Evolutionary conservation across 164 flowering plant species (phyloP), one percentile per base, ranked within the genome.

Genomic region (Santalum album): DNA sequence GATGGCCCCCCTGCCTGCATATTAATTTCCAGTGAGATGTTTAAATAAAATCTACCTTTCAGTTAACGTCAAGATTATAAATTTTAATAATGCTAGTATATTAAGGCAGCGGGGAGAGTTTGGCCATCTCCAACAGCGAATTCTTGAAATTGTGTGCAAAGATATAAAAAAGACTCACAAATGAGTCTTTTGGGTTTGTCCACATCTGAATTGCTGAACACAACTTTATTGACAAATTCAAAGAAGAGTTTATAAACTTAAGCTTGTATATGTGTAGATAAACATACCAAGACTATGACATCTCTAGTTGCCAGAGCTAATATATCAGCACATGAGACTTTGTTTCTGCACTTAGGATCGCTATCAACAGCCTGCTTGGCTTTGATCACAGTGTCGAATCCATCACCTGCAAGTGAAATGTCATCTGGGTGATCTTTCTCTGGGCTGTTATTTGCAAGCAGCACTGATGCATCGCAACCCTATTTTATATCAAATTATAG

Each of bases 1-100:
- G n/a, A 66, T n/a, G 87, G 94, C n/a, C 94, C 90, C 0, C 94
- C 90, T 0, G 82, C 48, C 89, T 83, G 65, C 52, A 64, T 25
- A 23, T 22, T 6, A 24, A n/a, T n/a, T n/a, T n/a, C n/a, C n/a
- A n/a, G n/a, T n/a, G n/a, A n/a, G n/a, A 22, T 42, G 12, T 19
- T 7, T 12, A 32, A n/a, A n/a, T n/a, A n/a, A 43, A 16, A 4
- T 20, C n/a, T 43, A 17, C 47, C n/a, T n/a, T n/a, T n/a, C n/a
- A n/a, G n/a, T n/a, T n/a, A 43, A 4, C 47, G 12, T 43, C n/a
- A 43, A 4, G 3, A 3, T 16, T 5, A 43, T 43, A 12, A 43
- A 43, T 43, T 4, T 16, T 43, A 43, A 43, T 43, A 16, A 43
- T 16, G n/a, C 21, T 16, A 43, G n/a, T 43, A 4, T 3, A 43